phyloP scores from a whole-genome alignment of 176 grass and related monocot genomes.

The Tuctoria greenei region DNA sequence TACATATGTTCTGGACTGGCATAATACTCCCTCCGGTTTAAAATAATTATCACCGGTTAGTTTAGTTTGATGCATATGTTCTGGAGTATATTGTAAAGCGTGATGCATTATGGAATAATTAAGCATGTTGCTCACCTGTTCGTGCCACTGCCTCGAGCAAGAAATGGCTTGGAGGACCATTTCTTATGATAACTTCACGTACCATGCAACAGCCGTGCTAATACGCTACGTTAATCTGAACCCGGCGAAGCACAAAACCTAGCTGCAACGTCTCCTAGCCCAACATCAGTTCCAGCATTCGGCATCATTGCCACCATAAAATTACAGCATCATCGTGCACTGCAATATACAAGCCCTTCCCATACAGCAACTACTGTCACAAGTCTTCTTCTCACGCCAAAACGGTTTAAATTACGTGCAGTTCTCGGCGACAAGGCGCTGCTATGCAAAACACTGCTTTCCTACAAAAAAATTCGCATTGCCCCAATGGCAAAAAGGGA shows the following conservation, averaged over 20 bases:
- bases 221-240: background rate
- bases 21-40: no score
- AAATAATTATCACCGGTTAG: no score
- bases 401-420: background rate
- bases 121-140: no score
- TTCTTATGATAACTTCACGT: background rate
- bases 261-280: background rate
- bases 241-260: background rate
- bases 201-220: background rate
- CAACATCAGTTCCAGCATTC: background rate
- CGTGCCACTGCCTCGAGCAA: no score
- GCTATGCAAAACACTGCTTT: conserved; percentile 18
- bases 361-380: background rate
- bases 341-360: conserved; percentile 8
- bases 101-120: background rate
- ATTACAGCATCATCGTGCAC: background rate
- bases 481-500: conserved; percentile 15
- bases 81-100: no score
- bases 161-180: background rate
- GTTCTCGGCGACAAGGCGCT: background rate
- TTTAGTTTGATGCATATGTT: no score
- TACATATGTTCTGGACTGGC: no score
- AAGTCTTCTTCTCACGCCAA: conserved; percentile 1
- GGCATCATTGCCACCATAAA: background rate
- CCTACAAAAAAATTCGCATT: conserved; percentile 33